Evolutionary conservation across 2,329 filamentous ascomycete genomes (phyloP).

Genomic region (Neocucurbitaria cava): DNA sequence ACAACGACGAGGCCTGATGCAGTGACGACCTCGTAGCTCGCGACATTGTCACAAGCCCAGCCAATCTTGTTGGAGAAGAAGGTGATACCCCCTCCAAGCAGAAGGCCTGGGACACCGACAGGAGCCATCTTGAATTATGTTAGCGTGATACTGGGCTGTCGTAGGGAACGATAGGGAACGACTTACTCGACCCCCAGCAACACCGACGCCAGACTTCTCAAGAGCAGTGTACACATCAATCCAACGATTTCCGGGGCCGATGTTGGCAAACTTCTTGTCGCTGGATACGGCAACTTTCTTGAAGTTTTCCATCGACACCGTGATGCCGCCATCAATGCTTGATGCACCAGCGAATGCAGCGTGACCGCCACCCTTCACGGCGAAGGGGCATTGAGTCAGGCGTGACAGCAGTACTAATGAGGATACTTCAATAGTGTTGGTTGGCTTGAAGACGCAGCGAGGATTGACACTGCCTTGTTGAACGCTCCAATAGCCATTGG

Average conservation of each 20-base stretch:
- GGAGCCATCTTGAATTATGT: slow-evolving; percentile 21
- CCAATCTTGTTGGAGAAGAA: slow-evolving; percentile 30
- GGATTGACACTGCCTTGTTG: slow-evolving; percentile 35
- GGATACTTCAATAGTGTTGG: slow-evolving; percentile 27
- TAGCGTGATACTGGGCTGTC: neutral
- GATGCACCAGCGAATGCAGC: slow-evolving; percentile 49
- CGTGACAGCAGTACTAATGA: slow-evolving; percentile 27
- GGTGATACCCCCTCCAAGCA: slow-evolving; percentile 35
- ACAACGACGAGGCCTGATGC: slow-evolving; percentile 19
- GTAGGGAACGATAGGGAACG: slow-evolving; percentile 3
- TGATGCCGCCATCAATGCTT: slow-evolving; percentile 53
- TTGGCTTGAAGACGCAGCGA: slow-evolving; percentile 37
- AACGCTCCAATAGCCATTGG: slow-evolving; percentile 33
- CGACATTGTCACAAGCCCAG: slow-evolving; percentile 40
- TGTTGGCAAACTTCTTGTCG: slow-evolving; percentile 30
- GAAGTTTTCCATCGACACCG: slow-evolving; percentile 49
- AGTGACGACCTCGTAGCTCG: slow-evolving; percentile 21
- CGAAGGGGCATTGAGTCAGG: slow-evolving; percentile 46
- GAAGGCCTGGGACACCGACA: slow-evolving; percentile 39
- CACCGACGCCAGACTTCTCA: slow-evolving; percentile 31
- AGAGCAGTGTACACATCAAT: slow-evolving; percentile 41
- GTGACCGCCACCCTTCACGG: slow-evolving; percentile 56
- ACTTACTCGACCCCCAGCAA: slow-evolving; percentile 42
- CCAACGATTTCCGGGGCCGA: slow-evolving; percentile 47
- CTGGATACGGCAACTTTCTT: slow-evolving; percentile 32